Percentiles rank a stretch among this genome's conserved stretches.
Evolutionary conservation across 164 flowering plant species (phyloP).

Genomic region (Vitis riparia): DNA sequence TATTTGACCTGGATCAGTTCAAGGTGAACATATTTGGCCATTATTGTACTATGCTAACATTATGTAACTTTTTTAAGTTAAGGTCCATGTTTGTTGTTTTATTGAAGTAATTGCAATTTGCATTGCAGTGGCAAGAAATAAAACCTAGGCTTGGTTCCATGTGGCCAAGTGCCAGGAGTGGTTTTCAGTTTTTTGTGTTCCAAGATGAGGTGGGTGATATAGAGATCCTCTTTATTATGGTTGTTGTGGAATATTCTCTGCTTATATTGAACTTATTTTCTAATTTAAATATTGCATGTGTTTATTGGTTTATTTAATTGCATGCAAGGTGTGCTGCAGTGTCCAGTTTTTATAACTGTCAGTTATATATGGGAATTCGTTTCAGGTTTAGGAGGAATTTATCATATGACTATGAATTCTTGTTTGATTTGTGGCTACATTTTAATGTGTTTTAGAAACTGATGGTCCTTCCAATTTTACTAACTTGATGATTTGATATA

Average conservation of each 20-base stretch:
- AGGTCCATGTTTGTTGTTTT: neutral
- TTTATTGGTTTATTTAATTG: neutral
- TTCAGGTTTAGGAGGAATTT: neutral
- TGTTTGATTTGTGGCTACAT: neutral
- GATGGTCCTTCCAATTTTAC: neutral
- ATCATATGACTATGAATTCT: neutral
- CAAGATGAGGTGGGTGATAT: slow-evolving; percentile 82
- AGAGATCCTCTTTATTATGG: neutral
- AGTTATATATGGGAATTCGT: neutral
- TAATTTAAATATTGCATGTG: neutral
- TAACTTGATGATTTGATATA: neutral
- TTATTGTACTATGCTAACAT: neutral
- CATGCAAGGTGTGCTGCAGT: neutral
- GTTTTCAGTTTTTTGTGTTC: slow-evolving; percentile 85
- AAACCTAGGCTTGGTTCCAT: slow-evolving; percentile 84
- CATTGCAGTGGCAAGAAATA: slow-evolving; percentile 93
- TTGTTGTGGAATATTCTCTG: neutral
- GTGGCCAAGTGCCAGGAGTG: slow-evolving; percentile 99
- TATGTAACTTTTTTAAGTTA: neutral
- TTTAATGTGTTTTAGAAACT: neutral
- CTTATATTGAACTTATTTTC: neutral
- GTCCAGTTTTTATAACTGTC: neutral
- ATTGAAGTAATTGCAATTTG: slow-evolving; percentile 1
- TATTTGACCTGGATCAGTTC: slow-evolving; percentile 91
- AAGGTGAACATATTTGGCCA: slow-evolving; percentile 54